phyloP scores from a whole-genome alignment of 768 basidiomycete genomes.

The Dacryopinax primogenitus region DNA sequence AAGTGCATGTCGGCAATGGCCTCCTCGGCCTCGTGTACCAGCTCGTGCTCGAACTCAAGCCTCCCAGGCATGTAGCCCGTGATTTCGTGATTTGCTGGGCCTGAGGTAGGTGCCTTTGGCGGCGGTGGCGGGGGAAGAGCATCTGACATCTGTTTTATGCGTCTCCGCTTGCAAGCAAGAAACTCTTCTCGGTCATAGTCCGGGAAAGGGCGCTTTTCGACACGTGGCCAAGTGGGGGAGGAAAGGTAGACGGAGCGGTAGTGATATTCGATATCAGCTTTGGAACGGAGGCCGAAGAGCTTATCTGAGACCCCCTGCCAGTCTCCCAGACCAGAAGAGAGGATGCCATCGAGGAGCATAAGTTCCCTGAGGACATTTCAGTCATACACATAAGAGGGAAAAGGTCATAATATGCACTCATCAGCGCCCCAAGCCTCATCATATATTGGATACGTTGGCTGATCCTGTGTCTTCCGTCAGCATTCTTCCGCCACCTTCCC shows the following conservation, averaged over 20 bases:
- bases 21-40: conserved; percentile 94
- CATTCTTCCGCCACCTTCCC: neutral
- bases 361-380: conserved; percentile 53
- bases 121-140: conserved; percentile 33
- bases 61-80: conserved; percentile 88
- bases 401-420: conserved; percentile 47
- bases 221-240: conserved; percentile 65
- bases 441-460: conserved; percentile 94
- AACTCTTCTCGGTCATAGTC: conserved; percentile 56
- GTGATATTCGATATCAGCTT: conserved; percentile 85
- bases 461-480: conserved; percentile 45
- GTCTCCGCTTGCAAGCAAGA: conserved; percentile 73
- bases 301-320: conserved; percentile 88
- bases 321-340: conserved; percentile 80
- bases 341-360: conserved; percentile 74
- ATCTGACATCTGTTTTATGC: conserved; percentile 67
- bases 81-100: conserved; percentile 78
- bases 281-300: conserved; percentile 85
- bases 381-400: neutral
- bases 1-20: conserved; percentile 93
- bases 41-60: conserved; percentile 95
- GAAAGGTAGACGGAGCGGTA: conserved; percentile 72
- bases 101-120: conserved; percentile 71
- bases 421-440: conserved; percentile 94
- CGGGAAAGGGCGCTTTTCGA: conserved; percentile 38